Evolutionary conservation across 2,329 filamentous ascomycete species (phyloP).

Genomic region (Monascus ruber): DNA sequence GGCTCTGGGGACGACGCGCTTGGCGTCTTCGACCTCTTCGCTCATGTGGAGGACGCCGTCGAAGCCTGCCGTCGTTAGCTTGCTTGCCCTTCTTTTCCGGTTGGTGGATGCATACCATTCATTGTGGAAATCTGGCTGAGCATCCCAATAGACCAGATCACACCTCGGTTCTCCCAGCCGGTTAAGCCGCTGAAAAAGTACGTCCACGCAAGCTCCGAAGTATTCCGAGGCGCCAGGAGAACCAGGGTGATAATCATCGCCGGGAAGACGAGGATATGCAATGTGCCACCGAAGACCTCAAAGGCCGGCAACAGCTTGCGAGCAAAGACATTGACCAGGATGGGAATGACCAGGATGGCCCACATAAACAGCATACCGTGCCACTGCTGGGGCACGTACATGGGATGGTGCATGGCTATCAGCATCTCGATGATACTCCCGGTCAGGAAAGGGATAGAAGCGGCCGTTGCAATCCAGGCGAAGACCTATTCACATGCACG

Average conservation of each 20-base stretch:
- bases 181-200: slow-evolving; percentile 36
- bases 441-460: slow-evolving; percentile 37
- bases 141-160: slow-evolving; percentile 31
- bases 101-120: slow-evolving; percentile 35
- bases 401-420: slow-evolving; percentile 30
- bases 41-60: slow-evolving; percentile 40
- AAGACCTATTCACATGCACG: slow-evolving; percentile 40
- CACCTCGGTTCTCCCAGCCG: slow-evolving; percentile 29
- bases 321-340: slow-evolving; percentile 28
- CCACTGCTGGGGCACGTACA: slow-evolving; percentile 34
- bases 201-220: slow-evolving; percentile 35
- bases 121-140: slow-evolving; percentile 26
- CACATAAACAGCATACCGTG: slow-evolving; percentile 40
- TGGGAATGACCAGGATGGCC: slow-evolving; percentile 33
- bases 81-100: slow-evolving; percentile 37
- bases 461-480: slow-evolving; percentile 40
- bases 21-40: slow-evolving; percentile 35
- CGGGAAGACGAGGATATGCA: slow-evolving; percentile 44
- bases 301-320: slow-evolving; percentile 33
- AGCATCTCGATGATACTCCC: slow-evolving; percentile 38
- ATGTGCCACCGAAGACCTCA: slow-evolving; percentile 38
- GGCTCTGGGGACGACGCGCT: slow-evolving; percentile 35
- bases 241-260: slow-evolving; percentile 39
- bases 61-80: slow-evolving; percentile 32
- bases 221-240: slow-evolving; percentile 30